phyloP scores from a whole-genome alignment of 1,284 basidiomycete species.

The Peniophora sp. region DNA sequence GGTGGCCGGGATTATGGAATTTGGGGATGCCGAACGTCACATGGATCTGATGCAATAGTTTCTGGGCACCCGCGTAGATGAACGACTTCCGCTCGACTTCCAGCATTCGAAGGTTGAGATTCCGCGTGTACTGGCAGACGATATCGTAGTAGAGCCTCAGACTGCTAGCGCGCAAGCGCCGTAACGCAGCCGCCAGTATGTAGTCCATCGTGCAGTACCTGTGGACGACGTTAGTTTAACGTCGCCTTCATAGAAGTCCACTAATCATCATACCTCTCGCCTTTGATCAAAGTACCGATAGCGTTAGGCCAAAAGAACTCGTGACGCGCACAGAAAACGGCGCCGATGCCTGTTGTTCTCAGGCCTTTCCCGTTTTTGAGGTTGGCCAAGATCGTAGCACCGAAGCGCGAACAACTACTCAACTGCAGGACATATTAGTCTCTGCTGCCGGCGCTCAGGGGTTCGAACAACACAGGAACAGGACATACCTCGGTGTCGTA shows the following conservation, averaged over 20 bases:
- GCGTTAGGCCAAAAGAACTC: slow-evolving; percentile 8
- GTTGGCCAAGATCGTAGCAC: slow-evolving; percentile 5
- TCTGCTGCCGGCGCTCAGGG: no score
- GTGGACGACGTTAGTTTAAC: not conserved
- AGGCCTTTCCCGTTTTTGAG: slow-evolving; percentile 12
- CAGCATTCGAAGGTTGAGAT: no score
- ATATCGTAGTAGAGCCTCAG: no score
- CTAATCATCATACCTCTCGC: slow-evolving; percentile 12
- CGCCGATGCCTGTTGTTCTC: slow-evolving; percentile 15
- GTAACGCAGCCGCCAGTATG: not conserved
- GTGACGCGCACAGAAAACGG: slow-evolving; percentile 15
- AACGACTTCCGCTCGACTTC: no score
- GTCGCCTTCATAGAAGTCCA: not conserved
- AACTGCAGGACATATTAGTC: no score
- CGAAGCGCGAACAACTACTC: slow-evolving; percentile 12
- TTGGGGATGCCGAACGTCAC: slow-evolving; percentile 13
- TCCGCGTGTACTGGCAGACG: no score
- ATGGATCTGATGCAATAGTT: no score
- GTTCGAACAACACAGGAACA: no score
- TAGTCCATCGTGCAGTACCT: slow-evolving; percentile 9
- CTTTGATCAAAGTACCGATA: slow-evolving; percentile 16
- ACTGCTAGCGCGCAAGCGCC: no score
- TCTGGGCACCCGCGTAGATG: no score
- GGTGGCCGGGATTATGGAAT: slow-evolving; percentile 13
- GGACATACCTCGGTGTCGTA: not conserved